These are phyloP conservation scores for Coemansia reversa DNA, from an alignment of 192 early-diverging fungal species.

Conservation along the genomic window DNA sequence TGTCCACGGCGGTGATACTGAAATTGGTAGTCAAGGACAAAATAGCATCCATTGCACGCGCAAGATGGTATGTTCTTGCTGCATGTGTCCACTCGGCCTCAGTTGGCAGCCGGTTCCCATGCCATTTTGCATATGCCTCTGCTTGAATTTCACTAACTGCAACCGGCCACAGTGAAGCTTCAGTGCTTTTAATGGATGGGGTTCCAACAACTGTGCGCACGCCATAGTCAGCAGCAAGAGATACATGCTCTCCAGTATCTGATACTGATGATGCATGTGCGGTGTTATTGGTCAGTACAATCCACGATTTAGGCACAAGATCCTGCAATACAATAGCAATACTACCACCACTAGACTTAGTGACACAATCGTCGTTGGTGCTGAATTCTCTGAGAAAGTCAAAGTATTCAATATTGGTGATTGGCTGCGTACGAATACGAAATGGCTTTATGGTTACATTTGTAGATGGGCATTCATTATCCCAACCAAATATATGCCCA, in stretches of 20 bases:
- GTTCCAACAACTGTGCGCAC: conserved; percentile 71
- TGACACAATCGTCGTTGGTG: not conserved
- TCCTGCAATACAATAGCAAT: conserved; percentile 7
- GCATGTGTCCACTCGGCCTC: conserved; percentile 69
- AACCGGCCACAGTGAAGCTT: conserved; percentile 67
- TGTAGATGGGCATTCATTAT: conserved; percentile 76
- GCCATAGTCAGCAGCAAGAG: conserved; percentile 26
- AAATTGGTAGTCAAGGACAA: not conserved
- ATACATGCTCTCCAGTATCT: not conserved
- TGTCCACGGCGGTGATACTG: conserved; percentile 1
- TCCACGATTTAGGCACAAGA: conserved; percentile 64
- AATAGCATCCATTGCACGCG: conserved; percentile 15
- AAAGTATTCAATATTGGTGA: conserved; percentile 77
- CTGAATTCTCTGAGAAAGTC: conserved; percentile 45
- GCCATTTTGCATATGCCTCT: conserved; percentile 61
- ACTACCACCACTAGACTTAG: not conserved
- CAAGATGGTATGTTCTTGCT: conserved; percentile 26
- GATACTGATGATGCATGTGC: not conserved
- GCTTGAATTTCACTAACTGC: conserved; percentile 69
- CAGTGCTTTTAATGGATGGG: conserved; percentile 53
- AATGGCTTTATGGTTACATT: conserved; percentile 48
- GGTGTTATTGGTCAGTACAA: conserved; percentile 2
- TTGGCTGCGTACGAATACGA: conserved; percentile 71
- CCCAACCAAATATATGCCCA: conserved; percentile 77
- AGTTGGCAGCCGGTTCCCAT: conserved; percentile 67